Evolutionary conservation across 2,329 filamentous ascomycete species (phyloP).

Genomic region (Clarireedia hainanense): DNA sequence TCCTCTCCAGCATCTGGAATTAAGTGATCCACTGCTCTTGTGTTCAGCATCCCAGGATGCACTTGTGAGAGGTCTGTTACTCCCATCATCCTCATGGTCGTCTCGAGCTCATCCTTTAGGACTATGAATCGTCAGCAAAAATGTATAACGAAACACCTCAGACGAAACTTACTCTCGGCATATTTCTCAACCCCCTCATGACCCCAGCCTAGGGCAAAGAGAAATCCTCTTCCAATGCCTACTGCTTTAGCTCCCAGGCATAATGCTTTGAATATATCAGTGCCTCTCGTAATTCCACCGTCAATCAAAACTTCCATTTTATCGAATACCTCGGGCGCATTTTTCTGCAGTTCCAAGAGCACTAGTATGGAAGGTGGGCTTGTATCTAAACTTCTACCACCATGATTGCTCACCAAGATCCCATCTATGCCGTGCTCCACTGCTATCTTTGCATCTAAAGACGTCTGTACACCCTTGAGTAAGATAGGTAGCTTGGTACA

Average conservation of each 20-base stretch:
- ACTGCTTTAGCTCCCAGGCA: conserved; percentile 58
- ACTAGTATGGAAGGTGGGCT: conserved; percentile 48
- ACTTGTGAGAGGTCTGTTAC: conserved; percentile 53
- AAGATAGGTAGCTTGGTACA: conserved; percentile 48
- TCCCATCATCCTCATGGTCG: conserved; percentile 58
- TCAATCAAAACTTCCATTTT: conserved; percentile 56
- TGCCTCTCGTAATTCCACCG: conserved; percentile 56
- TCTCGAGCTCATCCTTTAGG: conserved; percentile 53
- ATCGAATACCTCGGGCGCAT: conserved; percentile 52
- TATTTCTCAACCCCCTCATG: conserved; percentile 46
- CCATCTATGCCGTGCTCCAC: conserved; percentile 55
- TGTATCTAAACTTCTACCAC: conserved; percentile 48
- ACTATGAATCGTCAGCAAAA: conserved; percentile 28
- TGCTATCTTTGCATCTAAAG: conserved; percentile 52
- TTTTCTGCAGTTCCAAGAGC: conserved; percentile 54
- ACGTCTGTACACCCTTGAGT: conserved; percentile 64
- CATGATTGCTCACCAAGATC: conserved; percentile 65
- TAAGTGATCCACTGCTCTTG: conserved; percentile 40
- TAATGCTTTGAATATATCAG: conserved; percentile 60
- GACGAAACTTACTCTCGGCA: conserved; percentile 40
- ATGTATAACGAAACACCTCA: background rate
- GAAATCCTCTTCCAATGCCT: conserved; percentile 52
- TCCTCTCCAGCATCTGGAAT: conserved; percentile 34
- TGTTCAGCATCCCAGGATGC: conserved; percentile 54
- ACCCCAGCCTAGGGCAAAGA: conserved; percentile 56